Conservation (phyloP, 2,329 filamentous ascomycete genomes). For the Microdochium bolleyi region DNA sequence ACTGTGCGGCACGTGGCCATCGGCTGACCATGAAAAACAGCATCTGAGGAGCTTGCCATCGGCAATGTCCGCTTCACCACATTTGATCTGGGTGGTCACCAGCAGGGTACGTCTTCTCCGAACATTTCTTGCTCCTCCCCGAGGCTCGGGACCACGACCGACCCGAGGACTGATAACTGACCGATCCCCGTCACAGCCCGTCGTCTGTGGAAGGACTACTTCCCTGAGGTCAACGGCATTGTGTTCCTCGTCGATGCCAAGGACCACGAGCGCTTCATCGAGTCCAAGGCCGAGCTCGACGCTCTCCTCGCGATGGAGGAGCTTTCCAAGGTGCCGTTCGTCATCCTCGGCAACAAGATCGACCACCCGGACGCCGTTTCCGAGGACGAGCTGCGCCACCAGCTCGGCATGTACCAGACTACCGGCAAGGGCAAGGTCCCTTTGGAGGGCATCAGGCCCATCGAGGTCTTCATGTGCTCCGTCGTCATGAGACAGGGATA, state of each 20-base stretch:
- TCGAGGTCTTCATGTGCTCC: slow-evolving; percentile 99
- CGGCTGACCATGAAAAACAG: slow-evolving; percentile 31
- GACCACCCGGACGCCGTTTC: slow-evolving; percentile 93
- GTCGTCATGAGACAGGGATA: slow-evolving; percentile 98
- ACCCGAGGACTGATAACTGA: slow-evolving; percentile 3
- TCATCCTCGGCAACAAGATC: slow-evolving; percentile 98
- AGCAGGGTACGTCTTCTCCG: slow-evolving; percentile 57
- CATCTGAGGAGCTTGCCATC: slow-evolving; percentile 86
- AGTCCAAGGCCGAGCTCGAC: slow-evolving; percentile 96
- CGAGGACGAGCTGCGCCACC: slow-evolving; percentile 89
- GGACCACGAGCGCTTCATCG: slow-evolving; percentile 87
- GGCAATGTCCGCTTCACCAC: slow-evolving; percentile 93
- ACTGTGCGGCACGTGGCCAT: slow-evolving; percentile 11
- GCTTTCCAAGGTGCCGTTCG: slow-evolving; percentile 87
- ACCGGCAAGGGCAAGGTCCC: slow-evolving; percentile 94
- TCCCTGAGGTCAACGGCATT: slow-evolving; percentile 92
- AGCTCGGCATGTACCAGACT: slow-evolving; percentile 90
- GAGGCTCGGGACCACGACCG: background rate
- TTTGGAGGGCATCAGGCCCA: slow-evolving; percentile 83
- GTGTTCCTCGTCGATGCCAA: slow-evolving; percentile 98
- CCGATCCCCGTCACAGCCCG: slow-evolving; percentile 51
- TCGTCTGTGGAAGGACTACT: slow-evolving; percentile 94
- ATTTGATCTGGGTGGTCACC: slow-evolving; percentile 88
- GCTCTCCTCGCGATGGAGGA: slow-evolving; percentile 96
- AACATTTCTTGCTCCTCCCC: slow-evolving; percentile 9